Base-by-base conservation (phyloP, 2,329 filamentous ascomycete genomes). In the Lasiodiplodia gonubiensis region DNA sequence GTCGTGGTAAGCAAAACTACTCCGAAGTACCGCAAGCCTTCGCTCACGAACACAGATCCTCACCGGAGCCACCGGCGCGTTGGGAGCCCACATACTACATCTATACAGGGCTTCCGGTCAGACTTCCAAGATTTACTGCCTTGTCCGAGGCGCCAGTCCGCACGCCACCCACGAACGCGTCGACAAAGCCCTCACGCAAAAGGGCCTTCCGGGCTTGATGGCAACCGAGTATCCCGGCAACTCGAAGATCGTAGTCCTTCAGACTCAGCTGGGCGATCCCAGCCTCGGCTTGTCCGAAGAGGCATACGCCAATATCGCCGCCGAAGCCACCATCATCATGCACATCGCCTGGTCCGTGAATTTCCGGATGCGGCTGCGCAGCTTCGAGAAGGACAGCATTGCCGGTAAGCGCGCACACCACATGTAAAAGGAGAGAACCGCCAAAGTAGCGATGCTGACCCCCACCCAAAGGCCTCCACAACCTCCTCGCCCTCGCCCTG, bases 341-440 rank as follows among this genome's bases (percentile, higher is more conserved):
- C 88, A 90, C 73, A 81, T 88, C 8, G 88, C 88, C 23, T 90
- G 88, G 88, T 81, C 85, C 2, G 88, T 90, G 21, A 90, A 90
- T 75, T 90, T 90, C 78, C 84, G 83, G 30, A 79, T 88, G 64
- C 81, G 83, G 4, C 78, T 90, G 1, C 77, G 76, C 48, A 86
- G 83, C 68, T 90, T 90, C 71, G 82, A 82, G 57, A 80, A 80
- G 48, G 83, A 86, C 69, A 84, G 84, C 70, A 83, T 89, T 37
- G 76, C 79, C 4, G 83, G 61, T 64, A 23, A 42, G 49, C 23
- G 27, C 3, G 18, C 30, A 49, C 12, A 3, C 18, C n/a, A 2
- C 18, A 25, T 10, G 25, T 80, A 55, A 67, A 69, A 57, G 79
- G 14, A 18, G 4, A 14, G 1, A 10, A 46, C 18, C 18, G 7